These are phyloP conservation scores for Alternaria incomplexa DNA, from an alignment of 2,329 filamentous ascomycete genomes.

Conservation along the genomic window DNA sequence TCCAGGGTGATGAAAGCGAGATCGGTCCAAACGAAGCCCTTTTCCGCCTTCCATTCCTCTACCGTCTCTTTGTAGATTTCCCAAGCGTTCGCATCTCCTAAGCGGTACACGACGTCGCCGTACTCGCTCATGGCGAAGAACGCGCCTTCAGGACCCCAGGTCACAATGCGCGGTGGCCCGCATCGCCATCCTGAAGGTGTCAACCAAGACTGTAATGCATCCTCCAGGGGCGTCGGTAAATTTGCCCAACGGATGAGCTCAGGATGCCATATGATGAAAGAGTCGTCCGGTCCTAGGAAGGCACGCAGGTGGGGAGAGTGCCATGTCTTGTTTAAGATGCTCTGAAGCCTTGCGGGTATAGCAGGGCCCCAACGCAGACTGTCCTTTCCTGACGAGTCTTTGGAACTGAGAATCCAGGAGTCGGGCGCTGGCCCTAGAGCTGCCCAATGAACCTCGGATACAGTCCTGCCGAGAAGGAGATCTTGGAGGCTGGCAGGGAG, in stretches of 20 bases:
- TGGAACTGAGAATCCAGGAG: slow-evolving; percentile 44
- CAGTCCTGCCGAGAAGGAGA: slow-evolving; percentile 31
- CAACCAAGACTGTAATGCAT: slow-evolving; percentile 43
- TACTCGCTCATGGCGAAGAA: slow-evolving; percentile 48
- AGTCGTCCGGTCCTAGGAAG: slow-evolving; percentile 37
- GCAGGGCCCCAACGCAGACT: slow-evolving; percentile 39
- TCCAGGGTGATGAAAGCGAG: slow-evolving; percentile 42
- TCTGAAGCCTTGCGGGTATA: slow-evolving; percentile 29
- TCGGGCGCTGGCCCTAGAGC: slow-evolving; percentile 35
- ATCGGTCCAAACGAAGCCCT: slow-evolving; percentile 38
- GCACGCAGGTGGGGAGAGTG: slow-evolving; percentile 39
- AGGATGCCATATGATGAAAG: slow-evolving; percentile 46
- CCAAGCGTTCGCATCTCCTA: slow-evolving; percentile 35
- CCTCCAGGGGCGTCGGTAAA: slow-evolving; percentile 37
- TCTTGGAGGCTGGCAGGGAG: slow-evolving; percentile 35
- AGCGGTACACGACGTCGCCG: slow-evolving; percentile 36
- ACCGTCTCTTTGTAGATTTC: slow-evolving; percentile 42
- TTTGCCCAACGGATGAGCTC: slow-evolving; percentile 41
- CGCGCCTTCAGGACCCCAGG: slow-evolving; percentile 39
- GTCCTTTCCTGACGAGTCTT: slow-evolving; percentile 30
- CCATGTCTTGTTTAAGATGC: slow-evolving; percentile 30
- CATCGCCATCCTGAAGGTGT: slow-evolving; percentile 47
- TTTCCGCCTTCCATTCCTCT: slow-evolving; percentile 43
- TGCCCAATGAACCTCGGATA: slow-evolving; percentile 41
- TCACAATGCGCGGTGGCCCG: slow-evolving; percentile 41